Percentiles rank a stretch among this genome's conserved stretches.
Conservation (phyloP, 257 asterid species). For the Nicotiana benthamiana region DNA sequence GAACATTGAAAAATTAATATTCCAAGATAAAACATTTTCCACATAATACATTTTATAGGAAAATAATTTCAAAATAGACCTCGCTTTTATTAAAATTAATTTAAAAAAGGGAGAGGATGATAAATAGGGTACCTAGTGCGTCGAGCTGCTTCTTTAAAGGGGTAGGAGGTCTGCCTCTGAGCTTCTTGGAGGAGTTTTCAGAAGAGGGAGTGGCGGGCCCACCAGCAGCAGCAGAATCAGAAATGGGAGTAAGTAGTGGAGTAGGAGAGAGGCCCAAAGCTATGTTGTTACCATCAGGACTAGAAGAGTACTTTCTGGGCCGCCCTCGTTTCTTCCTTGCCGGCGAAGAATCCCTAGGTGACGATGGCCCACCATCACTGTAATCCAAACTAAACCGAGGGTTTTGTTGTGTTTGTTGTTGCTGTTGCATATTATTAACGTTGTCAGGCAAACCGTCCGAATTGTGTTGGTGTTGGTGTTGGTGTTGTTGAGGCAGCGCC, state of each 20-base stretch:
- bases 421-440: constrained; percentile 9
- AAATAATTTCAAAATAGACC: neutral
- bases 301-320: constrained; percentile 68
- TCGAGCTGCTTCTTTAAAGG: constrained; percentile 40
- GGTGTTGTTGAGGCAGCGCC: constrained; percentile 15
- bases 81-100: neutral
- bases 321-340: constrained; percentile 76
- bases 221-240: constrained; percentile 27
- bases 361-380: constrained; percentile 34
- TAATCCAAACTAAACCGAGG: constrained; percentile 49
- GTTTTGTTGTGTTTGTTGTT: constrained; percentile 29
- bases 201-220: constrained; percentile 25
- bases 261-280: constrained; percentile 64
- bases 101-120: neutral
- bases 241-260: constrained; percentile 30
- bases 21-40: neutral
- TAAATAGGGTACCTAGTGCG: constrained; percentile 22
- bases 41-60: neutral
- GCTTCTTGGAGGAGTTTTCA: constrained; percentile 24
- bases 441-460: constrained; percentile 29
- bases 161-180: constrained; percentile 46
- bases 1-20: neutral
- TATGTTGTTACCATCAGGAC: constrained; percentile 58
- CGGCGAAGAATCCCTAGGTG: constrained; percentile 39
- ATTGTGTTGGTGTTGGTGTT: constrained; percentile 25